Percentiles rank a stretch among this genome's conserved stretches.
phyloP scores from a whole-genome alignment of 73 alveolate genomes.

The Blepharisma stoltei region DNA sequence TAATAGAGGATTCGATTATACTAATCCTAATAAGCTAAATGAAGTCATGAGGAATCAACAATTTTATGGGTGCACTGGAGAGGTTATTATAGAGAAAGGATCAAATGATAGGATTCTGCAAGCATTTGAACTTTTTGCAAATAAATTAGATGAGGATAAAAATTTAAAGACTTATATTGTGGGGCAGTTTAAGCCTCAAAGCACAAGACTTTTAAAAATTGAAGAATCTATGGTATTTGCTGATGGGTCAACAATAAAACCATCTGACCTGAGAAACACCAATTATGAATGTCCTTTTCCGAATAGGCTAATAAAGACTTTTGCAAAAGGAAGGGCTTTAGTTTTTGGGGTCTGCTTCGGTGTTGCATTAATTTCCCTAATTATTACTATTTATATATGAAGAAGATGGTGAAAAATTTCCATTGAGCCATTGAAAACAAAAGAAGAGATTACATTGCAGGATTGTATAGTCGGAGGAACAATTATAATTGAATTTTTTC shows the following conservation, averaged over 20 bases:
- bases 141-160: neutral
- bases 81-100: neutral
- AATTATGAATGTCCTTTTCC: constrained; percentile 32
- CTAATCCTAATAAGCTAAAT: neutral
- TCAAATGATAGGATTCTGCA: constrained; percentile 13
- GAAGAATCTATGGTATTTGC: neutral
- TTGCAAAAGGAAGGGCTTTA: neutral
- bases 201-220: neutral
- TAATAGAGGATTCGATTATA: neutral
- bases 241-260: neutral
- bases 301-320: neutral
- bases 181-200: constrained; percentile 7
- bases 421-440: neutral
- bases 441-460: neutral
- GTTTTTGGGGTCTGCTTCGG: neutral
- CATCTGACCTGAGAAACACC: neutral
- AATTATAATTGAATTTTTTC: constrained; percentile 26
- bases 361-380: neutral
- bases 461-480: neutral
- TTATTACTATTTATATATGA: neutral
- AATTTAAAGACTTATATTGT: neutral
- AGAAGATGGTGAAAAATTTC: constrained; percentile 11
- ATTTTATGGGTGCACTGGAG: constrained; percentile 16
- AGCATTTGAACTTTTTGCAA: neutral
- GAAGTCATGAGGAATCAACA: neutral